Evolutionary conservation across 2,329 filamentous ascomycete genomes (phyloP).

Genomic region (Fusarium sp.): DNA sequence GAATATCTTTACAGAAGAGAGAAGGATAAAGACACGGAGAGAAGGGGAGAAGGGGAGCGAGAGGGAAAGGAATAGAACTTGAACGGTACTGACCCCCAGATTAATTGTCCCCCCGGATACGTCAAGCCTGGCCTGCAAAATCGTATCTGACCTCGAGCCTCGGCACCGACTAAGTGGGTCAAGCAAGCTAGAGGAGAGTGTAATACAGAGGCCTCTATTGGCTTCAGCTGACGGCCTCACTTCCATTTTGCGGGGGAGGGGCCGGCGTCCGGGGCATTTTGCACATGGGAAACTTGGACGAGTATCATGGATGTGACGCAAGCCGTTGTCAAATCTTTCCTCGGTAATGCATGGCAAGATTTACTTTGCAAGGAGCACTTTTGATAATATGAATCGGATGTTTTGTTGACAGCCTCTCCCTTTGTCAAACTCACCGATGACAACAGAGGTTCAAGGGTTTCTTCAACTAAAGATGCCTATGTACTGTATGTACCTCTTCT

Average conservation of each 20-base stretch:
- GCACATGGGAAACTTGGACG: conserved; percentile 13
- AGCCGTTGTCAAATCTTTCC: conserved; percentile 28
- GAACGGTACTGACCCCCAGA: conserved; percentile 21
- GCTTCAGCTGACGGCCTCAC: conserved; percentile 10
- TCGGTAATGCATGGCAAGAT: background rate
- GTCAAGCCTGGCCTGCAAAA: background rate
- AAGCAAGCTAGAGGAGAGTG: conserved; percentile 6
- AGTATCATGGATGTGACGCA: background rate
- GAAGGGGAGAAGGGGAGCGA: background rate
- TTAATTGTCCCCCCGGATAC: background rate
- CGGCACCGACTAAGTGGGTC: conserved; percentile 37
- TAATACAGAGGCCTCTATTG: conserved; percentile 29
- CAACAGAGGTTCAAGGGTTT: too few relatives aligned
- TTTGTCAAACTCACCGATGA: too few relatives aligned
- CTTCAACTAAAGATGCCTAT: too few relatives aligned
- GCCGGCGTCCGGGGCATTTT: conserved; percentile 12
- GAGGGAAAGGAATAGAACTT: background rate
- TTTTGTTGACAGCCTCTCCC: too few relatives aligned
- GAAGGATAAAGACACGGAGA: too few relatives aligned
- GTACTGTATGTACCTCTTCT: too few relatives aligned
- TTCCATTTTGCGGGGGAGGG: conserved; percentile 38
- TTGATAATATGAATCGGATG: too few relatives aligned
- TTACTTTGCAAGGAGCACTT: too few relatives aligned
- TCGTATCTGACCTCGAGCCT: conserved; percentile 27
- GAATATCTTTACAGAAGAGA: too few relatives aligned